Evolutionary conservation across 1,284 basidiomycete species (phyloP), one percentile per base, ranked within the genome.

Genomic region (Ganoderma sinense): DNA sequence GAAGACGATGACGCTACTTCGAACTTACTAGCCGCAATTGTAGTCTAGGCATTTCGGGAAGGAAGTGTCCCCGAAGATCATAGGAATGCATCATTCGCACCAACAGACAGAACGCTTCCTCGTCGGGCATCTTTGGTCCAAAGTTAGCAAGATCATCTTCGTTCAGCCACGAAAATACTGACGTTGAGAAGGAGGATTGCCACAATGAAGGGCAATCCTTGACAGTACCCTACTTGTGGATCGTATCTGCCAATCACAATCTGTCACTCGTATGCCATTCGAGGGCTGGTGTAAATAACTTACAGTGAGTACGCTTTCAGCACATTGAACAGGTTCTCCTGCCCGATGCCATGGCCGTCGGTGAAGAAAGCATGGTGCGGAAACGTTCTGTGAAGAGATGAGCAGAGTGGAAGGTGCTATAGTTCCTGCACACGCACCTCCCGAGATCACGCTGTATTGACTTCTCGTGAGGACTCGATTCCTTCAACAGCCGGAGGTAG

Each of bases 41-140:
- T 4, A 99, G 82, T 69, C 96, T 97, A 0, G 97, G 97, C 97
- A 99, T 99, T 76, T 99, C 97, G 7, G 97, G 97, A 18, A 98
- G 86, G 82, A 97, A 99, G 81, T 99, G 97, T 0, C 97, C 96
- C 62, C 97, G 91, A 2, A 99, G 86, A 79, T 97, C 97, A 80
- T 99, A 99, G 4, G 95, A 94, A 74, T 98, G 88, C 97, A 99
- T 99, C n/a, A 99, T 82, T 67, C 97, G 87, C n/a, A 98, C 96
- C 20, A 99, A 88, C 5, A 99, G 89, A 75, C 93, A 97, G 80
- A 99, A 99, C 0, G 97, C 97, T 82, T 99, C 97, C 83, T 98
- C 97, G 74, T 98, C 97, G 20, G 97, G 97, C 97, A 98, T 98
- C 96, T 98, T 31, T 5, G 75, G 4, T 64, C 23, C 8, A 45